Evolutionary conservation across 2,329 filamentous ascomycete species (phyloP).

Genomic region (Aureobasidium pullulans): DNA sequence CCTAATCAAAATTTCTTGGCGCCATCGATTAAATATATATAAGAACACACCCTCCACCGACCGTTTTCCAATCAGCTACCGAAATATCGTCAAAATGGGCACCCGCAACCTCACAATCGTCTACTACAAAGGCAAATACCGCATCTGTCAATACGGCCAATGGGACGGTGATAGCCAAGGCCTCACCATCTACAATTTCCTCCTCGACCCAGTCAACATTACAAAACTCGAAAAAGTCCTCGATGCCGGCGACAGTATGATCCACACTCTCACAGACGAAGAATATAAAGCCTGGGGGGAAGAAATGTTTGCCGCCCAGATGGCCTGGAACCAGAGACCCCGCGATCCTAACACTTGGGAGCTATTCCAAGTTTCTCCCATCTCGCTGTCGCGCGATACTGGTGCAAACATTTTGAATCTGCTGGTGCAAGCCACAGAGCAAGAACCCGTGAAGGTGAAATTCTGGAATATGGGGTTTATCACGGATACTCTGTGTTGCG

Average conservation of each 20-base stretch:
- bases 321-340: no score
- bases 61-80: neutral
- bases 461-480: constrained; percentile 19
- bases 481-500: constrained; percentile 20
- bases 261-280: neutral
- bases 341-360: no score
- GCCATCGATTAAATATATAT: no score
- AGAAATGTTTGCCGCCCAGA: neutral
- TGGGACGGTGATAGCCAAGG: constrained; percentile 25
- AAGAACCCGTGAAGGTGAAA: neutral
- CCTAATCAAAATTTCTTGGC: no score
- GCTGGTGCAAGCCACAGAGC: neutral
- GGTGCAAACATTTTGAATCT: neutral
- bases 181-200: constrained; percentile 19
- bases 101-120: constrained; percentile 19
- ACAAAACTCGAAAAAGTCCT: constrained; percentile 19
- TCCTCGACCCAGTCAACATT: constrained; percentile 20
- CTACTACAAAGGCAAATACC: constrained; percentile 19
- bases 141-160: constrained; percentile 24
- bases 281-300: neutral
- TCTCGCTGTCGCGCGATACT: constrained; percentile 10
- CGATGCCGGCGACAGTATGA: constrained; percentile 7
- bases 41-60: no score
- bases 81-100: constrained; percentile 14
- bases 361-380: neutral